Evolutionary conservation across 345 rosid species (phyloP), one percentile per base, ranked within the genome.

Genomic region (Linum usitatissimum): DNA sequence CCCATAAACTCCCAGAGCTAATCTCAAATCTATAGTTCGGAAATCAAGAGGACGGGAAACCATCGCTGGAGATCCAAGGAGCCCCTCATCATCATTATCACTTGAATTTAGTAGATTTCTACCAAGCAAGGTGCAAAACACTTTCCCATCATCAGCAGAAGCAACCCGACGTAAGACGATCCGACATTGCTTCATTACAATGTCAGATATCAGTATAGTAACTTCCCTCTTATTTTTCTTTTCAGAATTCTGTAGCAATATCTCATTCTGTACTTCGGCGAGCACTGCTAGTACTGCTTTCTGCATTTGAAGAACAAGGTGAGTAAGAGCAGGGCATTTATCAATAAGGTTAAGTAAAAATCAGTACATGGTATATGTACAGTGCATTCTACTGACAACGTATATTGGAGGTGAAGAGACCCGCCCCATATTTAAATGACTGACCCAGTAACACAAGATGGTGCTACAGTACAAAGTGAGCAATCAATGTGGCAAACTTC

Each of bases 21-120:
- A 79, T 80, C 97, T 83, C 76, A 90, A 75, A 86, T 93, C 99
- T 64, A 93, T 86, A 61, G 96, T 93, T 80, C 97, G 79, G 61
- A 93, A 93, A 80, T 93, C 99, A 71, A 93, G 68, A 70, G 97
- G 97, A 53, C 97, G 91, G 7, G 99, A 81, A 57, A 93, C 90
- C 91, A 90, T 83, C 62, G 90, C 97, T 61, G 99, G 97, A 75
- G 91, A 79, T 59, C 99, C 99, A 77, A 93, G 91, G 71, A 93
- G 86, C 30, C 97, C 97, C 65, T 89, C 98, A 57, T 90, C 99
- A 74, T 87, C 97, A 79, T 83, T 87, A 69, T 90, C 96, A 57
- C 70, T 67, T 55, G 80, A 77, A 80, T 74, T 83, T 66, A 84
- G 74, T 31, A 84, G 76, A 78, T 83, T 90, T 72, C 94, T 70